Base-by-base conservation (phyloP, 768 basidiomycete genomes). In the Tulasnella sp. region DNA sequence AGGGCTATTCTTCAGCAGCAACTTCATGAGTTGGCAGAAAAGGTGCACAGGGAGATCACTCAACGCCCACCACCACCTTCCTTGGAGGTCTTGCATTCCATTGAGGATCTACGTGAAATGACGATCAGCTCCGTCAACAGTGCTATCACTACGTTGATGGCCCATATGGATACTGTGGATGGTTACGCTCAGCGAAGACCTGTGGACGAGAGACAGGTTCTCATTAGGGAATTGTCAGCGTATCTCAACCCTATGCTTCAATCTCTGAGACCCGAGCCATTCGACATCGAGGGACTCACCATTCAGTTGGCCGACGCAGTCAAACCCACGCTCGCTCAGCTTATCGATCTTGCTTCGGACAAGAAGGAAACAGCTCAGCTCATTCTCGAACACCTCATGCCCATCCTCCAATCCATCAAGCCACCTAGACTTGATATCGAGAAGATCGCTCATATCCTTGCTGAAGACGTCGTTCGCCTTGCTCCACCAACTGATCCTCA, bases 311-410 rank as follows among this genome's bases (percentile, higher is more conserved):
- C 81, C 20, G 83, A 90, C 63, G 83, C 87, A 0, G 87, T 90
- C 60, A 88, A 89, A 59, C 87, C 87, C 5, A 82, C 88, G 57
- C 87, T 90, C 22, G 77, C 84, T 1, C 85, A 90, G 58, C 77
- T 90, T 53, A 90, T 90, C 55, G 87, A 90, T 61, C 73, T 90
- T 43, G 81, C 87, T 24, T 86, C 83, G 0, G 87, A 90, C 62
- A 90, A 90, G 63, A 75, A 83, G 31, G 87, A 90, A 65, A 90
- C 87, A 3, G 87, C 87, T 3, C 72, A 74, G 5, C 73, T 90
- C 35, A 90, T 90, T 53, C 76, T 87, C 25, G 75, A 88, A 45
- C 69, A 74, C 19, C 73, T 90, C 33, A 52, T 78, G 4, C 87
- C 87, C 8, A 61, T 84, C 48, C 59, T 89, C 15, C 78, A 78